Percentiles rank a stretch among this genome's conserved stretches.
Evolutionary conservation across 345 rosid species (phyloP).

Genomic region (Orychophragmus violaceus): DNA sequence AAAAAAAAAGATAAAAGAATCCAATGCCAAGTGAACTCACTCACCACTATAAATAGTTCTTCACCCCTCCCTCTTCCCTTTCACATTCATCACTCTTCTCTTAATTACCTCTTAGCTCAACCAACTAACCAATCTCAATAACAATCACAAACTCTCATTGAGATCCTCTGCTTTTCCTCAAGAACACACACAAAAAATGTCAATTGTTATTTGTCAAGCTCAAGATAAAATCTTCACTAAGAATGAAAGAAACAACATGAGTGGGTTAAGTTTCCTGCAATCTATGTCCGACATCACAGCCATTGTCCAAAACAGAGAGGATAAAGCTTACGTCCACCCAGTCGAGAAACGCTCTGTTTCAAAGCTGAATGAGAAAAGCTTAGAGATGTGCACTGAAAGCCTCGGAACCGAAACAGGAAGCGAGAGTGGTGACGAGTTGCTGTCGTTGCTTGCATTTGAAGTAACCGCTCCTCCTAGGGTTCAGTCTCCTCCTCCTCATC

Average conservation of each 20-base stretch:
- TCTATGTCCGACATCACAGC: constrained; percentile 26
- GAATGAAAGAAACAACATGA: constrained; percentile 7
- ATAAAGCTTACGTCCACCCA: constrained; percentile 50
- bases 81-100: constrained; percentile 21
- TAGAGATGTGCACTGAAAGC: constrained; percentile 89
- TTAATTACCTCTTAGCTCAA: neutral
- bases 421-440: constrained; percentile 37
- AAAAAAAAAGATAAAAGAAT: constrained; percentile 20
- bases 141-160: neutral
- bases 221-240: neutral
- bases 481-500: neutral
- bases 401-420: constrained; percentile 83
- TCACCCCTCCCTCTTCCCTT: constrained; percentile 9
- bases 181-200: neutral
- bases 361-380: constrained; percentile 53
- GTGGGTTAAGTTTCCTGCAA: constrained; percentile 59
- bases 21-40: constrained; percentile 24
- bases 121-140: neutral
- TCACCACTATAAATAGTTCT: constrained; percentile 22
- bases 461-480: constrained; percentile 6
- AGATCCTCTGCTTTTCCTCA: neutral
- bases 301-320: constrained; percentile 10
- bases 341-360: constrained; percentile 45
- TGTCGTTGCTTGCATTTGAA: constrained; percentile 31
- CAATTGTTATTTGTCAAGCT: constrained; percentile 2